Percentiles rank a stretch among this genome's conserved stretches.
Evolutionary conservation across 116 monocot species (phyloP).

Genomic region (Zostera marina): DNA sequence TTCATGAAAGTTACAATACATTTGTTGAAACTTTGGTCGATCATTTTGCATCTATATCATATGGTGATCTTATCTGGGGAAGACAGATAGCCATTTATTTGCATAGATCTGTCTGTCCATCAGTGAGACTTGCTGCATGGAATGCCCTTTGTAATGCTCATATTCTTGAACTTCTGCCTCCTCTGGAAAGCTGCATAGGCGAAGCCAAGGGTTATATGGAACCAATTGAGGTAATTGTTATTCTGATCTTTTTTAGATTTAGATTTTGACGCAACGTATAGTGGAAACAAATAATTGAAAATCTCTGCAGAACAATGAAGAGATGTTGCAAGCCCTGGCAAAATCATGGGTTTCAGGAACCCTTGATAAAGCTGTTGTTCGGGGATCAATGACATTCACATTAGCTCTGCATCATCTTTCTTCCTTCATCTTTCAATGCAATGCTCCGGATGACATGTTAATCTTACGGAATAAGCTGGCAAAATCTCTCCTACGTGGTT

Average conservation of each 20-base stretch:
- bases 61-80: slow-evolving; percentile 71
- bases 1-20: slow-evolving; percentile 72
- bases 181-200: slow-evolving; percentile 42
- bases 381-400: slow-evolving; percentile 42
- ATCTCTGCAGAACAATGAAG: slow-evolving; percentile 45
- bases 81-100: slow-evolving; percentile 77
- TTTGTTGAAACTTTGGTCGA: slow-evolving; percentile 79
- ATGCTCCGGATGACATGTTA: slow-evolving; percentile 16
- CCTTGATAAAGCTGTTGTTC: slow-evolving; percentile 55
- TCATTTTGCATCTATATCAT: slow-evolving; percentile 86
- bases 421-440: slow-evolving; percentile 38
- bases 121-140: slow-evolving; percentile 64
- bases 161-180: slow-evolving; percentile 74
- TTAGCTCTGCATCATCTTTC: slow-evolving; percentile 73
- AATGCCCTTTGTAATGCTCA: slow-evolving; percentile 50
- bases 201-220: slow-evolving; percentile 60
- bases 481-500: slow-evolving; percentile 64
- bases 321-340: slow-evolving; percentile 63
- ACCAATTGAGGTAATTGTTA: slow-evolving; percentile 51
- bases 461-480: slow-evolving; percentile 39
- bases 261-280: background rate
- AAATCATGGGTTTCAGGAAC: slow-evolving; percentile 69
- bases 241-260: background rate
- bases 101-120: slow-evolving; percentile 39
- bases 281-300: background rate